Conservation (phyloP, 345 rosid genomes). For the Eucalyptus cloeziana region DNA sequence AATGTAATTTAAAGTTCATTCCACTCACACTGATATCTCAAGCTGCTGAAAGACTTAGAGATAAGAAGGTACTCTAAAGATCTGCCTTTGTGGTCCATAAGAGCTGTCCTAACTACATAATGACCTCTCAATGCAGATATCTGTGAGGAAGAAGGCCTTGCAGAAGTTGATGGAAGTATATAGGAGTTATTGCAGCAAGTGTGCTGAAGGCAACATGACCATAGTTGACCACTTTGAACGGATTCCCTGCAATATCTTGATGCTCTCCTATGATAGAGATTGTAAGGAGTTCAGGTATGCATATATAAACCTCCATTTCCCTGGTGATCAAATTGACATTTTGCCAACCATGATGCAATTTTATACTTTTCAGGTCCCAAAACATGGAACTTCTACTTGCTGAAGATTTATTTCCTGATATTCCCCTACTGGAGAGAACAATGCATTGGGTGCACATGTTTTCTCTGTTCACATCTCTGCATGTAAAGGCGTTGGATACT, state of each 20-base stretch:
- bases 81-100: neutral
- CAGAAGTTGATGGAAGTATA: constrained; percentile 73
- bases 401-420: constrained; percentile 62
- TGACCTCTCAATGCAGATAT: constrained; percentile 26
- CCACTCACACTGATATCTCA: constrained; percentile 47
- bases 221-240: constrained; percentile 56
- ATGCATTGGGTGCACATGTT: constrained; percentile 72
- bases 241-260: constrained; percentile 72
- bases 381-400: constrained; percentile 62
- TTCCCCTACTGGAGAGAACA: constrained; percentile 56
- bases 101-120: neutral
- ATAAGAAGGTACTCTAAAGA: constrained; percentile 59
- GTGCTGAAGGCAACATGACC: constrained; percentile 52
- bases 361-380: constrained; percentile 43
- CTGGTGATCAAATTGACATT: neutral
- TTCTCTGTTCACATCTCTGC: constrained; percentile 56
- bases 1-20: constrained; percentile 32
- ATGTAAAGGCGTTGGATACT: constrained; percentile 51
- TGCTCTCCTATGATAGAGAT: constrained; percentile 75
- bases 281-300: constrained; percentile 66
- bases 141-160: constrained; percentile 83
- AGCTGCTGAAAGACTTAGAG: constrained; percentile 76
- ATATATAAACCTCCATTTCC: neutral
- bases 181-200: constrained; percentile 66
- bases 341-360: neutral